Evolutionary conservation across 202 grass and related monocot species (phyloP), one percentile per base, ranked within the genome.

Genomic region (Hordeum pubiflorum): DNA sequence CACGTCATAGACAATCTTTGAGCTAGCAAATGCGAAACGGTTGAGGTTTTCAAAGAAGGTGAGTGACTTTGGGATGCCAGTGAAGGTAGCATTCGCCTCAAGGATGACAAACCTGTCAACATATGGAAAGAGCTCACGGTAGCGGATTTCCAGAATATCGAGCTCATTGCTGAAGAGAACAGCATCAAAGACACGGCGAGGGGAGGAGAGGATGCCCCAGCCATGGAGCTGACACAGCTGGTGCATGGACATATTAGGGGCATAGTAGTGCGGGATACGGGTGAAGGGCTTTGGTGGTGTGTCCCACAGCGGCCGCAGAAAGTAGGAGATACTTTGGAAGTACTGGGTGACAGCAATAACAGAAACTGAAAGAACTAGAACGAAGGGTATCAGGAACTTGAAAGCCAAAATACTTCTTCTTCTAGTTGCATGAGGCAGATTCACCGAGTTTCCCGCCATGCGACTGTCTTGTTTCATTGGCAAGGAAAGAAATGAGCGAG

Each of bases 1-100:
- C 62, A 76, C 86, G 41, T 89, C 92, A 65, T 91, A 87, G 72
- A 93, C 81, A 44, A 98, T 88, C 86, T 98, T 98, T 34, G 87
- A 87, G 77, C 84, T 81, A 58, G 79, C 81, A 66, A 94, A 91
- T 22, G 69, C 32, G 36, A 95, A 98, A 59, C 80, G 88, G 20
- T 27, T 63, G 61, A 88, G 17, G 43, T 93, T 89, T 70, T 90
- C 87, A 17, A 63, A 54, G 50, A 95, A 93, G 64, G 80, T 69
- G 69, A 90, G 87, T 6, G 84, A 82, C 69, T 98, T 98, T 40
- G 84, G 62, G 17, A 82, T 87, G 72, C 96, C 92, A 0, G 96
- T 98, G 80, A 98, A 98, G 21, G 96, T 98, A n/a, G 92, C 43
- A 74, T 93, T 98, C 15, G 96, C 82, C 84, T 98, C 96, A 29